Conservation (phyloP, 176 grass and related monocot genomes). For the Aegilops longissima region DNA sequence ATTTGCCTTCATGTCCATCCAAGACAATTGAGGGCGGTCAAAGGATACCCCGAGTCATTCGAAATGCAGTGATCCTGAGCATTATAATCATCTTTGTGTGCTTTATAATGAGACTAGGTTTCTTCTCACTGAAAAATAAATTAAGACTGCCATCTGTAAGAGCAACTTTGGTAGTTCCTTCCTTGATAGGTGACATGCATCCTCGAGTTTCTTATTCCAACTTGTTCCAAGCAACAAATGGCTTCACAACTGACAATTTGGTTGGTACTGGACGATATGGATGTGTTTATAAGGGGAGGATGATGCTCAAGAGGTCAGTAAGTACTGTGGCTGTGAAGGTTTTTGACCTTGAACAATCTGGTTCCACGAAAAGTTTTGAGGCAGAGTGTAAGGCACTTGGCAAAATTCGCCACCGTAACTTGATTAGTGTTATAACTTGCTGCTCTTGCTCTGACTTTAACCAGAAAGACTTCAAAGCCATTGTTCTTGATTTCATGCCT, state of each 20-base stretch:
- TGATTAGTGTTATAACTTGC: constrained; percentile 42
- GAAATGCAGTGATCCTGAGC: constrained; percentile 1
- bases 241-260: constrained; percentile 36
- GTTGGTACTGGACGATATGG: constrained; percentile 41
- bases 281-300: constrained; percentile 41
- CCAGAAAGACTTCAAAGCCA: constrained; percentile 51
- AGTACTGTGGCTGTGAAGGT: constrained; percentile 43
- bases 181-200: background rate
- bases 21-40: background rate
- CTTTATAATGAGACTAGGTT: background rate
- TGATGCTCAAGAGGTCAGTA: background rate
- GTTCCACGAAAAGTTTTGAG: constrained; percentile 40
- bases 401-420: constrained; percentile 52
- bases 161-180: background rate
- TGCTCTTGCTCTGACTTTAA: constrained; percentile 27
- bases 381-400: constrained; percentile 40
- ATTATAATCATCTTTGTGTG: background rate
- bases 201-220: constrained; percentile 38
- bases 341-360: constrained; percentile 34
- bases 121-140: background rate
- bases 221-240: constrained; percentile 33
- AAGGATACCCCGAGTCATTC: background rate
- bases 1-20: constrained; percentile 31
- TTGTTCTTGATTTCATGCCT: constrained; percentile 56
- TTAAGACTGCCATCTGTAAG: background rate